Percentiles rank a stretch among this genome's conserved stretches.
phyloP scores from a whole-genome alignment of 2,329 filamentous ascomycete genomes.

The Aureobasidium pullulans region DNA sequence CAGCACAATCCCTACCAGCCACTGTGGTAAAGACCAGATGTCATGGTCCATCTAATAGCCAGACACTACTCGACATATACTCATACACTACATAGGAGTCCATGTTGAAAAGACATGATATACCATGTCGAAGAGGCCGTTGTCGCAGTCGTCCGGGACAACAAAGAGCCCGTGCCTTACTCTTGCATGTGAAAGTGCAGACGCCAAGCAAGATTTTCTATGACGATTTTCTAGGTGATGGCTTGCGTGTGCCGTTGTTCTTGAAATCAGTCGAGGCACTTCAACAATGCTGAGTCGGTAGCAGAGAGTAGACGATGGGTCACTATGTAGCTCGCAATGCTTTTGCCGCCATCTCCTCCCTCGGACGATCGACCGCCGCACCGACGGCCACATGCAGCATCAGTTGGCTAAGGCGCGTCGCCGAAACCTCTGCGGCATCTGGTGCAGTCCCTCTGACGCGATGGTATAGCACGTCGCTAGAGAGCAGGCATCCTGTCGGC shows the following conservation, averaged over 20 bases:
- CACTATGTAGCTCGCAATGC: conserved; percentile 12
- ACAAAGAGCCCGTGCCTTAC: not conserved
- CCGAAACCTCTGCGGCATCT: not conserved
- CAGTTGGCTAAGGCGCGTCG: not conserved
- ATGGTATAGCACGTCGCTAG: not conserved
- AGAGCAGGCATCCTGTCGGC: not conserved
- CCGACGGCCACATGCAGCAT: not conserved
- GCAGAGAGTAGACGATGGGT: conserved; percentile 9
- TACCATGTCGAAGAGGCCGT: too few species aligned
- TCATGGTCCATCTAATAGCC: too few species aligned
- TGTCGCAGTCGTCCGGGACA: not conserved
- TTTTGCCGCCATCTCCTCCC: conserved; percentile 2
- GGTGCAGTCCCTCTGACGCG: not conserved
- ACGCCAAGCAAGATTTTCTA: conserved; percentile 8
- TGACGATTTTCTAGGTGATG: not conserved
- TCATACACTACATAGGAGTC: too few species aligned
- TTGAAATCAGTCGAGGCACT: conserved; percentile 2
- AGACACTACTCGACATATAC: too few species aligned
- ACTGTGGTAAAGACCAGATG: too few species aligned
- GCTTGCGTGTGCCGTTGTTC: not conserved
- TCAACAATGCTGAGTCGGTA: conserved; percentile 13
- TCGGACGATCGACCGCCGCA: not conserved
- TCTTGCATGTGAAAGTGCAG: conserved; percentile 1
- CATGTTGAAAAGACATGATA: too few species aligned
- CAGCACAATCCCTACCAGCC: too few species aligned